Conservation (phyloP, 2,329 filamentous ascomycete species). For the Colletotrichum tofieldiae region DNA sequence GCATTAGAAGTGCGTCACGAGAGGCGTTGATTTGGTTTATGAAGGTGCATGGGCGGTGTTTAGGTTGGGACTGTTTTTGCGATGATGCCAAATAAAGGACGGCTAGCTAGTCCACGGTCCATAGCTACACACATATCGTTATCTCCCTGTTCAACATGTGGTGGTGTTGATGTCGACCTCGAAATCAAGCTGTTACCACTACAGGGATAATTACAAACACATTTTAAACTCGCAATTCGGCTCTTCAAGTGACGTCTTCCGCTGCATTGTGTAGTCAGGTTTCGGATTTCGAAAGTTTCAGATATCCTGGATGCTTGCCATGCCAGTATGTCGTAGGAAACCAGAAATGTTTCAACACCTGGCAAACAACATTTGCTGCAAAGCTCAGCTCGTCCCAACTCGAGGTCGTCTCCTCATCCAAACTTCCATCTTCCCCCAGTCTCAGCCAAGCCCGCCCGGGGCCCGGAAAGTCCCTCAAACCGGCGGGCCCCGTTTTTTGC, state of each 20-base stretch:
- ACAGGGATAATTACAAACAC: conserved; percentile 24
- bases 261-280: not conserved
- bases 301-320: not conserved
- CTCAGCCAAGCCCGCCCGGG: not conserved
- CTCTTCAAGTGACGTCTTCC: conserved; percentile 1
- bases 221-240: not conserved
- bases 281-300: conserved; percentile 22
- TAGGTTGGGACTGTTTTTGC: conserved; percentile 41
- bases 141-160: conserved; percentile 24
- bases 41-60: conserved; percentile 42
- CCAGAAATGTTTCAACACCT: conserved; percentile 38
- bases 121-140: conserved; percentile 40
- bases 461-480: conserved; percentile 27
- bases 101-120: conserved; percentile 42
- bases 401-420: conserved; percentile 24
- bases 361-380: conserved; percentile 13
- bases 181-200: conserved; percentile 6
- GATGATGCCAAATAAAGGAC: conserved; percentile 40
- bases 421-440: conserved; percentile 4
- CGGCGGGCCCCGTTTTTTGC: not conserved
- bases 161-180: not conserved
- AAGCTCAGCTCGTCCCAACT: conserved; percentile 32
- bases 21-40: conserved; percentile 41
- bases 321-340: conserved; percentile 6
- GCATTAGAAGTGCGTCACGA: conserved; percentile 35